A percentile compares a stretch with the other conserved stretches of the same genome.
phyloP scores from a whole-genome alignment of 2,329 filamentous ascomycete genomes.

The Camillea tinctor region DNA sequence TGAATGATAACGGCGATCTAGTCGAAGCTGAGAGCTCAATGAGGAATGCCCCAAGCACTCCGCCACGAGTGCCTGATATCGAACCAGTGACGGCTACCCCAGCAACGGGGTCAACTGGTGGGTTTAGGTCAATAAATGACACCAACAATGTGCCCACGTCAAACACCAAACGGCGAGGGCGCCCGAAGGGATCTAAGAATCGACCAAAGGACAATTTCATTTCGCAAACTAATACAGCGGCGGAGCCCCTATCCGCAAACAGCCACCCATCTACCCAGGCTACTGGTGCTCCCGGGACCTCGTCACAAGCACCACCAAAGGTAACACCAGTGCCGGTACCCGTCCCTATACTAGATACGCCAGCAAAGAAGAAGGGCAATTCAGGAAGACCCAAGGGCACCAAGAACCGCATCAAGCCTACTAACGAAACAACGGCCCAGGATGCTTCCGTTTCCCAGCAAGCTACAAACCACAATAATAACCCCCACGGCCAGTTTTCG shows the following conservation, averaged over 20 bases:
- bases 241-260: slow-evolving; percentile 8
- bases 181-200: slow-evolving; percentile 54
- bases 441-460: slow-evolving; percentile 12
- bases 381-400: slow-evolving; percentile 39
- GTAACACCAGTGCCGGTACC: slow-evolving; percentile 31
- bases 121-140: slow-evolving; percentile 33
- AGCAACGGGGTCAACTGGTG: slow-evolving; percentile 25
- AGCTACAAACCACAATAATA: slow-evolving; percentile 9
- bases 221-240: slow-evolving; percentile 23
- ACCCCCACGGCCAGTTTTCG: slow-evolving; percentile 8
- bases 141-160: slow-evolving; percentile 22
- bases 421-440: slow-evolving; percentile 13
- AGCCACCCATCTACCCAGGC: slow-evolving; percentile 5
- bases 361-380: slow-evolving; percentile 30
- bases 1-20: slow-evolving; percentile 31
- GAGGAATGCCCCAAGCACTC: slow-evolving; percentile 23
- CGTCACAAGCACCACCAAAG: slow-evolving; percentile 24
- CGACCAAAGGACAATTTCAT: slow-evolving; percentile 37
- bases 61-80: slow-evolving; percentile 17
- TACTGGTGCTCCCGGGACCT: slow-evolving; percentile 4
- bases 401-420: slow-evolving; percentile 35
- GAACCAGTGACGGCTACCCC: slow-evolving; percentile 20
- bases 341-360: slow-evolving; percentile 25
- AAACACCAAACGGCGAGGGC: slow-evolving; percentile 41
- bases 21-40: slow-evolving; percentile 23